These are phyloP conservation scores for Neodidymelliopsis sp. DNA, from an alignment of 2,329 filamentous ascomycete genomes.

Conservation along the genomic window DNA sequence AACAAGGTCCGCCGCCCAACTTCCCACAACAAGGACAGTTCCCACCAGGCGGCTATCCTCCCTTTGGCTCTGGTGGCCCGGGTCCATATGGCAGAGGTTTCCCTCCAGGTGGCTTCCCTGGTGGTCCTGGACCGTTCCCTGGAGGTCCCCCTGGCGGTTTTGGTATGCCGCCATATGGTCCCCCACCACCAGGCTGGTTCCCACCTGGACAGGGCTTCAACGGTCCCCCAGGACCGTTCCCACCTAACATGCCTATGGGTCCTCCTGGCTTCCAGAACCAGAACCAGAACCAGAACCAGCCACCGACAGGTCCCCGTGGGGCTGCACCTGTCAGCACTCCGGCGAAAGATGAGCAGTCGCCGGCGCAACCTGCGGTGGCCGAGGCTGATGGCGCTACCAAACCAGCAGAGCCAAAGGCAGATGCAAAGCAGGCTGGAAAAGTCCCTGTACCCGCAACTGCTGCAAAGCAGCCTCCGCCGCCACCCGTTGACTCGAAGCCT, in stretches of 20 bases:
- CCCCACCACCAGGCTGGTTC: constrained; percentile 74
- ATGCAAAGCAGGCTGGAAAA: constrained; percentile 49
- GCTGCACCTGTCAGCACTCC: constrained; percentile 39
- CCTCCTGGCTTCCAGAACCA: constrained; percentile 58
- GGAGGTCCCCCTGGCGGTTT: constrained; percentile 61
- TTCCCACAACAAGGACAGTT: constrained; percentile 53
- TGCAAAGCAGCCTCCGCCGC: constrained; percentile 63
- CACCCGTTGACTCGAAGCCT: constrained; percentile 74
- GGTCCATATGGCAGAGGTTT: constrained; percentile 53
- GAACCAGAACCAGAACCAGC: constrained; percentile 48
- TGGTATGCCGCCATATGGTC: constrained; percentile 76
- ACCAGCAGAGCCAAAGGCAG: constrained; percentile 62
- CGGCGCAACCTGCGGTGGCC: constrained; percentile 46
- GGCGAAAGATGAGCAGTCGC: constrained; percentile 39
- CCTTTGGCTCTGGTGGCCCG: constrained; percentile 51
- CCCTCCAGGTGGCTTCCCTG: constrained; percentile 56
- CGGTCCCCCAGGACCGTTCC: constrained; percentile 69
- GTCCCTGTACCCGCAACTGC: constrained; percentile 52
- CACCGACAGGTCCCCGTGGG: constrained; percentile 49
- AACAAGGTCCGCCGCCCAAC: constrained; percentile 49
- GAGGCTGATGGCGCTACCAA: constrained; percentile 58
- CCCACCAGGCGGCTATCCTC: constrained; percentile 51
- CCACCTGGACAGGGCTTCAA: constrained; percentile 79
- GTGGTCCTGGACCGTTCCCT: constrained; percentile 57
- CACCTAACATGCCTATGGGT: constrained; percentile 66